These are phyloP conservation scores for Daldinia sp. DNA, from an alignment of 2,329 filamentous ascomycete species.

Conservation along the genomic window DNA sequence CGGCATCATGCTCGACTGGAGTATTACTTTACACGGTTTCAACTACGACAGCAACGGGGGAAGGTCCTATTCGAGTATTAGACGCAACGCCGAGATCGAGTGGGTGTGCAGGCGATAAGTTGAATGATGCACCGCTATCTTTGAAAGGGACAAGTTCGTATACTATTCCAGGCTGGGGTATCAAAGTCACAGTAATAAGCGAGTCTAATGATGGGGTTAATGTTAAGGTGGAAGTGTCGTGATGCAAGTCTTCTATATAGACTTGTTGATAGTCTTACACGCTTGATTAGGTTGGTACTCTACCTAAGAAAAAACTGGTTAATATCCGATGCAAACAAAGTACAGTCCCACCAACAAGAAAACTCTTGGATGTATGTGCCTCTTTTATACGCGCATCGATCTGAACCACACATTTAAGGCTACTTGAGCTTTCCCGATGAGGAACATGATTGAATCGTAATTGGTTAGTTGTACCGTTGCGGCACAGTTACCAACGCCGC, in stretches of 20 bases:
- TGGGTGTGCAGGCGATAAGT: slow-evolving; percentile 48
- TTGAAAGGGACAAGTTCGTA: slow-evolving; percentile 41
- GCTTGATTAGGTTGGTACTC: background rate
- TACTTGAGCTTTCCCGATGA: slow-evolving; percentile 2
- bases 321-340: background rate
- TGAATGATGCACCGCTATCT: slow-evolving; percentile 52
- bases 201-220: slow-evolving; percentile 41
- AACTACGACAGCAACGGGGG: slow-evolving; percentile 47
- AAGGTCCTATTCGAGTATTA: slow-evolving; percentile 52
- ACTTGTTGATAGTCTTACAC: too few relatives aligned
- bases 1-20: slow-evolving; percentile 49
- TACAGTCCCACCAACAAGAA: background rate
- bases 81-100: slow-evolving; percentile 50
- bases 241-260: background rate
- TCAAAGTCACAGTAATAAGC: slow-evolving; percentile 45
- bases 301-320: background rate
- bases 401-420: slow-evolving; percentile 4
- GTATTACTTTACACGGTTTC: slow-evolving; percentile 54
- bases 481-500: background rate
- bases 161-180: slow-evolving; percentile 41
- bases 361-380: background rate
- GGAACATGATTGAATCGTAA: background rate
- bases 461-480: slow-evolving; percentile 2
- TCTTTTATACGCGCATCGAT: background rate
- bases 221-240: slow-evolving; percentile 58